Evolutionary conservation across 257 asterid species (phyloP).

Genomic region (Thymus mandschuricus): DNA sequence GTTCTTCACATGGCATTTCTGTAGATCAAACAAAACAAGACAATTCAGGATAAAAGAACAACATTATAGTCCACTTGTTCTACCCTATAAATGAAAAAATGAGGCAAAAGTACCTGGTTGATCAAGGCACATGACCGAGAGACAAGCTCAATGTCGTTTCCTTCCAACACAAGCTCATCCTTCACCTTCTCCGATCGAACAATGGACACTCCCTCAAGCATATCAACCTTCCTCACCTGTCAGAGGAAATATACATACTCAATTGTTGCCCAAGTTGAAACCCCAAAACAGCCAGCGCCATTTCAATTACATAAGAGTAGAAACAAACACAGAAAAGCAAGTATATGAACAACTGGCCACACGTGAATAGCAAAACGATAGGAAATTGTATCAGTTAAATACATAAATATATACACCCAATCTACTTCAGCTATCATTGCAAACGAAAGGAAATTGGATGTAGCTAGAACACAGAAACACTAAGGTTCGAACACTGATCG

Average conservation of each 20-base stretch:
- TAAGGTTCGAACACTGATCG: too few species aligned
- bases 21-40: constrained; percentile 11
- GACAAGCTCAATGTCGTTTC: constrained; percentile 83
- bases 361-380: too few species aligned
- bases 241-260: not conserved
- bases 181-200: constrained; percentile 87
- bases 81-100: not conserved
- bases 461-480: too few species aligned
- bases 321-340: not conserved
- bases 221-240: constrained; percentile 85
- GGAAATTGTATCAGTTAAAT: not conserved
- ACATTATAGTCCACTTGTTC: not conserved
- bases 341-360: not conserved
- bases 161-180: constrained; percentile 79
- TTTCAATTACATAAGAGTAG: not conserved
- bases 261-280: not conserved
- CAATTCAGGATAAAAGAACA: not conserved
- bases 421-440: too few species aligned
- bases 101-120: constrained; percentile 51
- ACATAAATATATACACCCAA: too few species aligned
- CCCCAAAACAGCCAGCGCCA: not conserved
- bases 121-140: constrained; percentile 78
- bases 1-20: constrained; percentile 91
- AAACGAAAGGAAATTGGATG: not conserved
- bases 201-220: constrained; percentile 78